Percentiles rank a stretch among this genome's conserved stretches.
These are phyloP conservation scores for Nitzschia putrida DNA, from an alignment of 108 stramenopile genomes.

Conservation along the genomic window DNA sequence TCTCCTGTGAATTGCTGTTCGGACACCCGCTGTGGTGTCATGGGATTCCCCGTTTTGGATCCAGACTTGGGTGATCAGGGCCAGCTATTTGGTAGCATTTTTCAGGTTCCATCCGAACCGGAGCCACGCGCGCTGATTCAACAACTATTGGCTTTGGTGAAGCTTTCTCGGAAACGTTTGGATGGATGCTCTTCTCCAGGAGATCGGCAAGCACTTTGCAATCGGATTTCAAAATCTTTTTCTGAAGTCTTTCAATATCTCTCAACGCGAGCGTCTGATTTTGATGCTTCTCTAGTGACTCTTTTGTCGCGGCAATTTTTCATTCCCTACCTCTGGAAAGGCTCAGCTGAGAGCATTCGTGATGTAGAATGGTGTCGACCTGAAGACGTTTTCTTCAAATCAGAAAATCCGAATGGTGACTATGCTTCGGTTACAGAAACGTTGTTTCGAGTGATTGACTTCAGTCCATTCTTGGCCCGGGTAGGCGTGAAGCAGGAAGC, in stretches of 20 bases:
- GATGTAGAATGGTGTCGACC: constrained; percentile 53
- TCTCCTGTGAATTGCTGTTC: constrained; percentile 57
- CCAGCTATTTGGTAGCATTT: constrained; percentile 47
- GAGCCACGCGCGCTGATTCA: constrained; percentile 42
- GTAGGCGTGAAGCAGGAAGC: constrained; percentile 55
- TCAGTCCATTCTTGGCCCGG: constrained; percentile 52
- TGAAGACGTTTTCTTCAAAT: constrained; percentile 62
- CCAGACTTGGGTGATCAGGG: constrained; percentile 42
- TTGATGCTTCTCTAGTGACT: constrained; percentile 32
- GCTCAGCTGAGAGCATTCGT: not conserved
- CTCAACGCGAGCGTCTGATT: constrained; percentile 58
- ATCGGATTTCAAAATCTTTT: constrained; percentile 32
- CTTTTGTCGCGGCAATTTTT: constrained; percentile 45
- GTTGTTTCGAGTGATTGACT: constrained; percentile 51
- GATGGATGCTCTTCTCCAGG: not conserved
- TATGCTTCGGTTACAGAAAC: constrained; percentile 27
- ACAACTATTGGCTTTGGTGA: constrained; percentile 48
- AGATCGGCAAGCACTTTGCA: not conserved
- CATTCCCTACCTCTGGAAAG: constrained; percentile 55
- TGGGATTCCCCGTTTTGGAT: constrained; percentile 70
- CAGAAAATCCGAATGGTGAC: constrained; percentile 21
- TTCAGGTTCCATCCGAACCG: constrained; percentile 58
- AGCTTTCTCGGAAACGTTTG: constrained; percentile 30
- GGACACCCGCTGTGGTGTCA: constrained; percentile 45
- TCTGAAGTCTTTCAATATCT: constrained; percentile 43